A percentile compares a stretch with the other conserved stretches of the same genome.
Evolutionary conservation across 2,329 filamentous ascomycete genomes (phyloP).

Genomic region (Fusarium sp.): DNA sequence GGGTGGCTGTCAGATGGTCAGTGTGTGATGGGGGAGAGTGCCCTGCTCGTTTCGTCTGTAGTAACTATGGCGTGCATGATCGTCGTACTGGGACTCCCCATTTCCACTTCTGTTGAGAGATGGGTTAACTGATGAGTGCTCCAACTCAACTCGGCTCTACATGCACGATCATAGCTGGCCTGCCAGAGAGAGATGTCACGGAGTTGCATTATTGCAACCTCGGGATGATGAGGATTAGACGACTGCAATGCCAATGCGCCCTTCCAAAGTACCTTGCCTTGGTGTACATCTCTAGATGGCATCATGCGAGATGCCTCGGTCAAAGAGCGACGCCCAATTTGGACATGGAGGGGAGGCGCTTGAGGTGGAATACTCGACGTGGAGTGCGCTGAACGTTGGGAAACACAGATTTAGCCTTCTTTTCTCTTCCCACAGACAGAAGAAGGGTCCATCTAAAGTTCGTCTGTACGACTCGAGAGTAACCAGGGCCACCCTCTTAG

Average conservation of each 20-base stretch:
- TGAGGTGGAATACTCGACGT: not conserved
- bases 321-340: not conserved
- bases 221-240: not conserved
- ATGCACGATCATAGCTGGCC: constrained; percentile 25
- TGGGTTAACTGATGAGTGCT: not conserved
- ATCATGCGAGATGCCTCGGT: constrained; percentile 6
- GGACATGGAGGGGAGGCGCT: not conserved
- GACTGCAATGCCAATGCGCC: not conserved
- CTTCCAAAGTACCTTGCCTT: not conserved
- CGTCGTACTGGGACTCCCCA: not conserved
- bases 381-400: not conserved
- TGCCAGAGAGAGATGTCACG: constrained; percentile 2
- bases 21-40: constrained; percentile 3
- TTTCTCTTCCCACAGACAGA: constrained; percentile 9
- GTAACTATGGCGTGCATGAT: constrained; percentile 35
- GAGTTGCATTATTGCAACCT: constrained; percentile 32
- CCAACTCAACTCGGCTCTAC: not conserved
- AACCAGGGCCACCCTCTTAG: not conserved
- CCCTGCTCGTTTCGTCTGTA: constrained; percentile 14
- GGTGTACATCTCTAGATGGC: not conserved
- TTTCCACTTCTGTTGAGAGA: constrained; percentile 1
- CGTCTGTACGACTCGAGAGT: not conserved
- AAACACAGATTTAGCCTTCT: constrained; percentile 18
- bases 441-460: not conserved
- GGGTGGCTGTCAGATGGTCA: constrained; percentile 2